Base-by-base conservation (phyloP, 148 eudicot species). In the Rhododendron henanense region DNA sequence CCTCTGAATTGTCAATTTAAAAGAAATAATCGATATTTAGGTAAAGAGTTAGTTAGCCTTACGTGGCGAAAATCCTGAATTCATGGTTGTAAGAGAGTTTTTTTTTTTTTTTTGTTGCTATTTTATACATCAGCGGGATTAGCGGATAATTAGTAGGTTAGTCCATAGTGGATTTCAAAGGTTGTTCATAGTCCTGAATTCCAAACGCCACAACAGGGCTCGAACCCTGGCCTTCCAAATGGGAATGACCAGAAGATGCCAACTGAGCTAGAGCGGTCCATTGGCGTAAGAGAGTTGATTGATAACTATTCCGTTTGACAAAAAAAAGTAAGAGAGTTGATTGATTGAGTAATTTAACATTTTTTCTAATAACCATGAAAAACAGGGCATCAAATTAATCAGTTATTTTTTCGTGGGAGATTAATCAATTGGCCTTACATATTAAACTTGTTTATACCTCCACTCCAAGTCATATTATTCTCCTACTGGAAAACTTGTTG, bases 391-490 rank as follows among this genome's bases (percentile, higher is more conserved):
- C 61, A 55, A 55, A 55, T 55, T 55, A 55, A 55, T 55, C 81
- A 78, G 44, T 44, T 47, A 47, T 11, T 23, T 21, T 21, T 8
- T 9, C 15, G 9, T 41, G 5, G 11, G 51, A 77, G 44, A 15
- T 47, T 79, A 79, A 79, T 11, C 31, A 79, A 47, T 79, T 79
- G 39, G 33, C 33, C 16, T 28, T 48, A 48, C 57, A 2, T 18
- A 16, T 55, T 33, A 21, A 15, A 79, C 14, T 23, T 25, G 7
- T 16, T 53, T 80, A 31, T 2, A 13, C 6, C 67, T 28, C 21
- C 65, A 15, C 35, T 53, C 23, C 65, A 80, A 80, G 83, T 80
- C 65, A 53, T 55, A 81, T 18, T 81, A 57, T 81, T 57, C 45
- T 80, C 44, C n/a, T 53, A 16, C 2, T 14, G 16, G 45, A 31